Evolutionary conservation across 805 yeast species (phyloP), one percentile per base, ranked within the genome.

Genomic region (Brettanomyces anomalus): DNA sequence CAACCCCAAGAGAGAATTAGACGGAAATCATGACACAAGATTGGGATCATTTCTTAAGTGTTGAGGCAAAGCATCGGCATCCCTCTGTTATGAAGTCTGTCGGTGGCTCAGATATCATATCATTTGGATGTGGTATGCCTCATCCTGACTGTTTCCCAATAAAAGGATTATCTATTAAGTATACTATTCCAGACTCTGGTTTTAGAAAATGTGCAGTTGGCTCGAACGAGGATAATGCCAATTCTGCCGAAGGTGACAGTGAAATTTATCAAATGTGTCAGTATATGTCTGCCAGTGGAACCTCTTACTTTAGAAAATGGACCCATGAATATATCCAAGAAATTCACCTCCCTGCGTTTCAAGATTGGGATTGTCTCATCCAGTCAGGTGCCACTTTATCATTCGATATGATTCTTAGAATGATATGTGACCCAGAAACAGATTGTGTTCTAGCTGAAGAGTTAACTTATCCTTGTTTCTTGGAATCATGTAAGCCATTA

Each of bases 381-480:
- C 75, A 86, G 40, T 74, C 81, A 11, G 97, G 97, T 50, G 86
- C 85, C 67, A 89, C 97, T n/a, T 86, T 85, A 62, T 76, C 85
- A 5, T 81, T 94, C 81, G 96, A 89, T 54, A 74, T 93, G 3
- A 71, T 79, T 19, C 71, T 90, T 56, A 76, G 97, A 62, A 77
- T 89, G 28, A 77, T 90, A 55, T 70, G 80, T 54, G 67, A 78
- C 57, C 77, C 81, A 46, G 95, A 90, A 36, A 56, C 48, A 31
- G 98, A 90, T 58, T 66, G 80, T n/a, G 73, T 90, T 41, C 65
- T 90, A 47, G 82, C 81, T 30, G 97, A 90, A 63, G 87, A 83
- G 55, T 78, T 75, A 65, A 70, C 89, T 13, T 90, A 88, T 67
- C 72, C 93, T 10, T 83, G 95, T 21, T 88, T 95, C 30, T 66